Base-by-base conservation (phyloP, 345 rosid genomes). In the Nephelium lappaceum region DNA sequence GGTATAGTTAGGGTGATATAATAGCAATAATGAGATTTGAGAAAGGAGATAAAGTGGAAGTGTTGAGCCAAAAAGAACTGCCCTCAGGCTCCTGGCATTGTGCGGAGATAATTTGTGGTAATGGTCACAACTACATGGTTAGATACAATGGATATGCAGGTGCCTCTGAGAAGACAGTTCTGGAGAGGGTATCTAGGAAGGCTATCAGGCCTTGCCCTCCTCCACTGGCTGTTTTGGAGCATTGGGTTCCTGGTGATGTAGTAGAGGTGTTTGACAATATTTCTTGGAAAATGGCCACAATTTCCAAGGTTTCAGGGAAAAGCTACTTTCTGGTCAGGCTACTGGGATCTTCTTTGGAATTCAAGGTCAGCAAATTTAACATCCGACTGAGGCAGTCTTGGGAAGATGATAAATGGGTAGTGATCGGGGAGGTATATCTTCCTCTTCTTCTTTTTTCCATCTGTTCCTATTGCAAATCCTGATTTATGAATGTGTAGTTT, bases 241-340 rank as follows among this genome's bases (percentile, higher is more conserved):
- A 79, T 77, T 92, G 93, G 95, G 67, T 72, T 78, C 86, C 88
- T 60, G 95, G 95, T 76, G 94, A 94, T 85, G 88, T 92, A 43
- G 85, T 94, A 3, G 98, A 94, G 89, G 93, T 92, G 71, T 86
- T 85, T 67, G 78, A 89, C 43, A 78, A 76, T 76, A 83, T 83
- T 78, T 88, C 89, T n/a, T 94, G 98, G 98, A 94, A 88, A 85
- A 88, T 89, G 89, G 98, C 92, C 24, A 89, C 84, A 14, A 83
- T 94, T 55, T 85, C 84, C 4, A 84, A 84, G 78, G 82, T 88
- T 76, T 83, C 90, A 83, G 85, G 81, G 42, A 83, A 79, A 67
- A 83, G 79, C n/a, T 77, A 80, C 73, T 79, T 81, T 79, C 77
- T 89, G 89, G 89, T 91, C 38, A 89, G 94, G 81, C 79, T 91